These are phyloP conservation scores for Fusarium piperis DNA, from an alignment of 2,329 filamentous ascomycete species.

Conservation along the genomic window DNA sequence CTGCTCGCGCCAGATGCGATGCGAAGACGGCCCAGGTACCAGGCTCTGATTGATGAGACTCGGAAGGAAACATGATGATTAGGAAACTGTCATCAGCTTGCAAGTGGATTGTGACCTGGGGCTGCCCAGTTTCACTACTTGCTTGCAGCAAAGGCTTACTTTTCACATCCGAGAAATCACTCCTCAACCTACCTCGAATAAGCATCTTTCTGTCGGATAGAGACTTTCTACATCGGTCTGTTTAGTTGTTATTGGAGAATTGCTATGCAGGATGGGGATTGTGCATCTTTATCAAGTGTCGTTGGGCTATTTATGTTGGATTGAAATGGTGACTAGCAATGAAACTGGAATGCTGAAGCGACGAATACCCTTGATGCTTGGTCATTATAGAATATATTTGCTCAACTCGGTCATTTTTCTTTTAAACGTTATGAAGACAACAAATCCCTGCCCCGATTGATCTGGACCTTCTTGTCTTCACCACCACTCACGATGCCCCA, in stretches of 20 bases:
- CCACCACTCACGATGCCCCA: constrained; percentile 92
- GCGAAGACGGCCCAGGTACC: constrained; percentile 36
- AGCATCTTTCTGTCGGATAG: neutral
- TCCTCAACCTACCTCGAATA: neutral
- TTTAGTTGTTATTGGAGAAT: neutral
- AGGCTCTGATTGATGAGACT: constrained; percentile 36
- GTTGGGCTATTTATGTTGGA: neutral
- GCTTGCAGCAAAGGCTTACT: neutral
- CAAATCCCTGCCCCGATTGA: constrained; percentile 76
- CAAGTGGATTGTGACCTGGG: neutral
- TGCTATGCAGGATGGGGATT: neutral
- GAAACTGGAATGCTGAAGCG: neutral
- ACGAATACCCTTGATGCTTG: constrained; percentile 14
- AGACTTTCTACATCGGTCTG: neutral
- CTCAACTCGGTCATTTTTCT: constrained; percentile 16
- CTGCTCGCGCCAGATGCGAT: constrained; percentile 41
- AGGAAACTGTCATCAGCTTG: neutral
- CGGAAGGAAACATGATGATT: constrained; percentile 3
- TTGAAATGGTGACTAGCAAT: neutral
- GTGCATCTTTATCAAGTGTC: neutral
- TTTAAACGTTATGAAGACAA: constrained; percentile 49
- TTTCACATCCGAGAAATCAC: neutral
- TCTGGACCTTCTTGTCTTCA: constrained; percentile 94
- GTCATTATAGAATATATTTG: constrained; percentile 24
- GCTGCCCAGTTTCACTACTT: neutral